Percentiles rank a stretch among this genome's conserved stretches.
Conservation (phyloP, 768 basidiomycete genomes). For the Symmetrospora coprosmae region DNA sequence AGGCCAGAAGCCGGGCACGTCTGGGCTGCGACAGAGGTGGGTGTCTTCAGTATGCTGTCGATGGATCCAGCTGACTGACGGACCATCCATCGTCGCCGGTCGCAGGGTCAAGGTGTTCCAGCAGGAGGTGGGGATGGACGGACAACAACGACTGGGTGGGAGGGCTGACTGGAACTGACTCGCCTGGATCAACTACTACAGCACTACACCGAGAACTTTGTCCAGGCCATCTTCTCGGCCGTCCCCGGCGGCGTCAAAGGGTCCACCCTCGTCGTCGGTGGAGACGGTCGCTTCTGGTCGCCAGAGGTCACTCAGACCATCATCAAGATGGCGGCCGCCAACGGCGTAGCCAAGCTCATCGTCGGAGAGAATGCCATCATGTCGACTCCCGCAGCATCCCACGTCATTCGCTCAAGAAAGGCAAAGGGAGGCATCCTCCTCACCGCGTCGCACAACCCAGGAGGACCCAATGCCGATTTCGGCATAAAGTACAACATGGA, state of each 20-base stretch:
- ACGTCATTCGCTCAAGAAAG: constrained; percentile 89
- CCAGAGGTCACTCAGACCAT: constrained; percentile 69
- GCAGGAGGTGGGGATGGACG: constrained; percentile 53
- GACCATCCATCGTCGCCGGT: not conserved
- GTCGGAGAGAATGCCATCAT: constrained; percentile 80
- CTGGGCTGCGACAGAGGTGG: constrained; percentile 88
- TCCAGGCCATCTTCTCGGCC: constrained; percentile 83
- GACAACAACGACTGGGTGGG: no score
- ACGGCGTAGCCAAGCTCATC: constrained; percentile 75
- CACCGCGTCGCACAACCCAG: constrained; percentile 95
- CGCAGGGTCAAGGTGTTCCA: constrained; percentile 92
- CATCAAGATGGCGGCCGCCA: constrained; percentile 83
- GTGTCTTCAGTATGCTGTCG: constrained; percentile 16
- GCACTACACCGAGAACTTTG: constrained; percentile 99
- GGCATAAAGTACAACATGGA: constrained; percentile 99
- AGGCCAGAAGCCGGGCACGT: constrained; percentile 94
- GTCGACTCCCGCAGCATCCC: constrained; percentile 92
- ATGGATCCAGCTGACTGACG: no score
- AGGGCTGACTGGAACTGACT: not conserved
- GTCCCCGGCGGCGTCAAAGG: constrained; percentile 56
- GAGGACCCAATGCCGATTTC: constrained; percentile 91
- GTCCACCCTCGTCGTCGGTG: constrained; percentile 78
- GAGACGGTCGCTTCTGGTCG: constrained; percentile 87
- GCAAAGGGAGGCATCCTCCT: constrained; percentile 92
- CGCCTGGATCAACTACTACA: constrained; percentile 36